Percentiles rank a stretch among this genome's conserved stretches.
Evolutionary conservation across 139 green algal genomes (phyloP).

Genomic region (Chlorella ohadii): DNA sequence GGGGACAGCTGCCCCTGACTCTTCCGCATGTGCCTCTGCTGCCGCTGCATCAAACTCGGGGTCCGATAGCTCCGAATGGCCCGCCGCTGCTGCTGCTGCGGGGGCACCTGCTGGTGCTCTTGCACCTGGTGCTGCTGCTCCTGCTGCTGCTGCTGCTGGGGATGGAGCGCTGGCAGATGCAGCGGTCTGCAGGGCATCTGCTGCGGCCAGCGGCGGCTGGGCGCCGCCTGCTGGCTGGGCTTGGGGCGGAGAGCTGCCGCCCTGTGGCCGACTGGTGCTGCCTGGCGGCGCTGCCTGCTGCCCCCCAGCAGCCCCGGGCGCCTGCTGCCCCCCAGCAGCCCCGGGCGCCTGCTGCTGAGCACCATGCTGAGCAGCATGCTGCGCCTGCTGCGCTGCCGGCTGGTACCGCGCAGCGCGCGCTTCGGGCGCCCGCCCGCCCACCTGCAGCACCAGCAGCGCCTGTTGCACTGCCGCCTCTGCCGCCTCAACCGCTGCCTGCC

Average conservation of each 20-base stretch:
- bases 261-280: background rate
- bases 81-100: background rate
- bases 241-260: background rate
- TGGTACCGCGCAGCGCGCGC: background rate
- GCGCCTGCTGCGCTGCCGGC: background rate
- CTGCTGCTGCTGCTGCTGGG: background rate
- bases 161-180: background rate
- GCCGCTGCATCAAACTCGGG: constrained; percentile 1
- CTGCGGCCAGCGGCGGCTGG: background rate
- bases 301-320: background rate
- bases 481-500: background rate
- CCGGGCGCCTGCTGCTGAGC: background rate
- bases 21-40: constrained; percentile 5
- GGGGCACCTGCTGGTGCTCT: background rate
- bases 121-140: background rate
- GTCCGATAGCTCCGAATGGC: background rate
- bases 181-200: background rate
- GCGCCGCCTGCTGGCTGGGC: background rate
- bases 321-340: background rate
- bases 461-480: background rate
- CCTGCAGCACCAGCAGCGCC: background rate
- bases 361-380: background rate
- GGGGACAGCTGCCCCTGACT: background rate
- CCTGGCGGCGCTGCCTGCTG: background rate
- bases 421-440: background rate